phyloP scores from a whole-genome alignment of 345 rosid genomes.

The Rhodamnia argentea region DNA sequence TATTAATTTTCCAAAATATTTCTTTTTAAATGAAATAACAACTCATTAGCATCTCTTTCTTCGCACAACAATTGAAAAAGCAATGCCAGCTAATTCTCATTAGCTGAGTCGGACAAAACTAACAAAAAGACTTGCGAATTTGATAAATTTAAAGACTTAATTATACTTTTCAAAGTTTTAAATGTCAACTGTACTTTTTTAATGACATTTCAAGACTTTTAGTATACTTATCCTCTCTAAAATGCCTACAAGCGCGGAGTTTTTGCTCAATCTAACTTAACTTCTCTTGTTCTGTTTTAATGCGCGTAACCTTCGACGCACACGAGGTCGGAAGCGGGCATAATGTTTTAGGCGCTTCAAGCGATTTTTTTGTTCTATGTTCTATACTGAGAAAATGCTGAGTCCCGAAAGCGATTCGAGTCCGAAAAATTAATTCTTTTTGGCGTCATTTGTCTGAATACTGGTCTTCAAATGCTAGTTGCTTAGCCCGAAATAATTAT shows the following conservation, averaged over 20 bases:
- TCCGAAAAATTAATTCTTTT: background rate
- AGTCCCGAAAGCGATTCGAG: background rate
- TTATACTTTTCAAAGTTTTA: background rate
- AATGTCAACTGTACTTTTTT: background rate
- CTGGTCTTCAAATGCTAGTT: background rate
- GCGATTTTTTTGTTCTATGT: background rate
- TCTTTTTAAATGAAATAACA: background rate
- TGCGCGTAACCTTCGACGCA: background rate
- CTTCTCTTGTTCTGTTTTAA: background rate
- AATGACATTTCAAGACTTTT: no score
- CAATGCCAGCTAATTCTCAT: background rate
- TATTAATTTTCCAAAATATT: background rate
- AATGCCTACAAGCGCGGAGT: background rate
- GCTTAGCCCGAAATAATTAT: background rate
- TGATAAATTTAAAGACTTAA: background rate
- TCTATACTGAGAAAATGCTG: background rate
- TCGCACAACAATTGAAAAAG: background rate
- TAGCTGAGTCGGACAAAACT: background rate
- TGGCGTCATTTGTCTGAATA: background rate
- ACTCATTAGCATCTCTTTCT: background rate
- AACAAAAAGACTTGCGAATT: background rate
- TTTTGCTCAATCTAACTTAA: background rate
- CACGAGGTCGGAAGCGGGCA: background rate
- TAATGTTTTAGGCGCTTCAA: background rate
- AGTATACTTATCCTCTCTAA: background rate